phyloP scores from a whole-genome alignment of 257 asterid species.

The Solanum peruvianum region DNA sequence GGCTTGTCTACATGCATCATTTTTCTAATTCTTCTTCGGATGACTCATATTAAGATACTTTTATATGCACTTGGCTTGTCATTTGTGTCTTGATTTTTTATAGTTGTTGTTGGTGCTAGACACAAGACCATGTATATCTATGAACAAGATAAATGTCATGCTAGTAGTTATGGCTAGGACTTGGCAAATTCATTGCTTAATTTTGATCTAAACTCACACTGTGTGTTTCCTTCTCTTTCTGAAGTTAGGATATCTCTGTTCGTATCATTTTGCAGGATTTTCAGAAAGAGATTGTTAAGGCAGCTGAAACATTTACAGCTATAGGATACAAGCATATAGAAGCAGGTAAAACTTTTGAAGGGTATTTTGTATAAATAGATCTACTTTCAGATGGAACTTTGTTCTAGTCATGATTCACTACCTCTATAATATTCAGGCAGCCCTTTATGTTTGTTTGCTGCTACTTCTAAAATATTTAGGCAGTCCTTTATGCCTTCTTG shows the following conservation, averaged over 20 bases:
- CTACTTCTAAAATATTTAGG: neutral
- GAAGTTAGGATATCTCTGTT: neutral
- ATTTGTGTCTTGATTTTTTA: neutral
- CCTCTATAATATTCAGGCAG: neutral
- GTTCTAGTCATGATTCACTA: neutral
- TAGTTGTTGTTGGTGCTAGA: neutral
- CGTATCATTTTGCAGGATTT: slow-evolving; percentile 51
- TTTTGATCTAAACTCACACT: neutral
- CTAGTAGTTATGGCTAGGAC: neutral
- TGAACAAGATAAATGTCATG: neutral
- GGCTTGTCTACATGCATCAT: neutral
- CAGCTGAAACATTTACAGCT: slow-evolving; percentile 82
- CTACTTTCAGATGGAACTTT: neutral
- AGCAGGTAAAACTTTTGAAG: slow-evolving; percentile 54
- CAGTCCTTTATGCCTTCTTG: neutral
- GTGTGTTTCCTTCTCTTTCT: neutral
- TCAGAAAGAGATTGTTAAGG: slow-evolving; percentile 87
- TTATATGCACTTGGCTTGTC: neutral
- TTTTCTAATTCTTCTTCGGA: neutral
- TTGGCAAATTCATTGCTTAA: neutral
- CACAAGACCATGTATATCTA: neutral
- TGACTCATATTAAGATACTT: neutral
- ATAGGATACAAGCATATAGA: slow-evolving; percentile 92
- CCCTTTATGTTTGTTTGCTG: neutral
- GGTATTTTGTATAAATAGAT: neutral